A percentile compares a stretch with the other conserved stretches of the same genome.
Conservation (phyloP, 495 filamentous ascomycete species). For the Aspergillus diversus region DNA sequence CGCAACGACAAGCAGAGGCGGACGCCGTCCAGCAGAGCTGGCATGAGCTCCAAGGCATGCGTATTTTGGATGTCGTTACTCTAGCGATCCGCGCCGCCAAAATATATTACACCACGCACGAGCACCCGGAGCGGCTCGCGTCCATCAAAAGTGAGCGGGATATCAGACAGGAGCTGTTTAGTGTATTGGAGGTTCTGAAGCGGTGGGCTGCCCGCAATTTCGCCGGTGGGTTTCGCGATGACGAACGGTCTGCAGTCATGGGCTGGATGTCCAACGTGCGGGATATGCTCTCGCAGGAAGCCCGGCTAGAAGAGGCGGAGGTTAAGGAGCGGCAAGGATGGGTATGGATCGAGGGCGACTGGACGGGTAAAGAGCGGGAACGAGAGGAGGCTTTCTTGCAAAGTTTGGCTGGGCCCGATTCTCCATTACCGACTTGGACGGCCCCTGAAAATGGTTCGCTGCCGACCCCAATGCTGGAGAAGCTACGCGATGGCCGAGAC, state of each 20-base stretch:
- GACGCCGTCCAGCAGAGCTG: constrained; percentile 58
- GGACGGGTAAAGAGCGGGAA: constrained; percentile 75
- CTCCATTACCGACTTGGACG: constrained; percentile 71
- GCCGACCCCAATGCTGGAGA: constrained; percentile 76
- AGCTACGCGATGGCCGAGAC: constrained; percentile 75
- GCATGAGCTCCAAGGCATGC: constrained; percentile 87
- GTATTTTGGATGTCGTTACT: constrained; percentile 88
- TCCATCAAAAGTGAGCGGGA: constrained; percentile 80
- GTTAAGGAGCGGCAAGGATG: constrained; percentile 69
- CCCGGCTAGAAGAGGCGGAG: constrained; percentile 74
- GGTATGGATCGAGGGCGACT: constrained; percentile 78
- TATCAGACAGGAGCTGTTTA: constrained; percentile 79
- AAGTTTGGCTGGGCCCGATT: constrained; percentile 53
- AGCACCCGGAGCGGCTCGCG: constrained; percentile 79
- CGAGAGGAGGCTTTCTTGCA: constrained; percentile 84
- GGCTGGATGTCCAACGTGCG: constrained; percentile 79
- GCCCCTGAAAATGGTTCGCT: constrained; percentile 57
- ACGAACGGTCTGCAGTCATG: constrained; percentile 72
- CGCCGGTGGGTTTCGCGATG: constrained; percentile 73
- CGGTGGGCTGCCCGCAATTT: constrained; percentile 88
- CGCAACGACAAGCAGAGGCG: constrained; percentile 26
- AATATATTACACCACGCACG: constrained; percentile 90
- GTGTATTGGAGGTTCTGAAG: constrained; percentile 87
- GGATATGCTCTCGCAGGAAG: constrained; percentile 72
- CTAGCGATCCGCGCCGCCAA: constrained; percentile 92